Evolutionary conservation across 208 protist species (phyloP).

Genomic region (Trypanosoma melophagium): DNA sequence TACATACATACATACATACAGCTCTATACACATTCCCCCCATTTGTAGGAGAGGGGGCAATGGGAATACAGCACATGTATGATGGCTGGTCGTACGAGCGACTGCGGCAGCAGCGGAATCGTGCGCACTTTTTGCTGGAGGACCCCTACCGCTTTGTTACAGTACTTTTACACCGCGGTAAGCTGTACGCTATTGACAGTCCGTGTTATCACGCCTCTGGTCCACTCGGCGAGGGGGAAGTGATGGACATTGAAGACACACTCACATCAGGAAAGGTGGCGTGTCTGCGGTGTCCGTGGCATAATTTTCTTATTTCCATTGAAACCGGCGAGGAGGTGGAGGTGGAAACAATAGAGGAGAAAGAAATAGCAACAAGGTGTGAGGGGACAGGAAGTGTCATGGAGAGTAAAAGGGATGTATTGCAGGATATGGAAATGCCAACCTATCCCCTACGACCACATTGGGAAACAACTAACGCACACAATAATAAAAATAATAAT

Average conservation of each 20-base stretch:
- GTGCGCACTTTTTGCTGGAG: slow-evolving; percentile 82
- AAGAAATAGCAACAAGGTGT: too few species aligned
- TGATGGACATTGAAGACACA: slow-evolving; percentile 78
- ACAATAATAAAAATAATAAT: slow-evolving; percentile 21
- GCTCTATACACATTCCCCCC: slow-evolving; percentile 18
- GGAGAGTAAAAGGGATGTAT: neutral
- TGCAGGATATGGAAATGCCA: slow-evolving; percentile 10
- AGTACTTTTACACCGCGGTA: slow-evolving; percentile 55
- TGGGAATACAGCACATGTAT: slow-evolving; percentile 50
- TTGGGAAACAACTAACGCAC: slow-evolving; percentile 15
- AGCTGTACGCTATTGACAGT: slow-evolving; percentile 79
- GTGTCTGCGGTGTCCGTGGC: slow-evolving; percentile 83
- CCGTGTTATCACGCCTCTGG: slow-evolving; percentile 85
- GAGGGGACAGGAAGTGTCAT: neutral
- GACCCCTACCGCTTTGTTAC: slow-evolving; percentile 83
- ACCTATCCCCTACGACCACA: slow-evolving; percentile 41
- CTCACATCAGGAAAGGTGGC: slow-evolving; percentile 28
- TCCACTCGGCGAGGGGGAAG: slow-evolving; percentile 75
- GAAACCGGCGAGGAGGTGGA: slow-evolving; percentile 68
- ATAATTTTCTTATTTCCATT: slow-evolving; percentile 75
- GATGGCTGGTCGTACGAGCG: slow-evolving; percentile 81
- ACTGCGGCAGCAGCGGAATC: slow-evolving; percentile 62
- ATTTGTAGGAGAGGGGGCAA: neutral
- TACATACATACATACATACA: slow-evolving; percentile 9
- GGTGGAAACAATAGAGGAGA: slow-evolving; percentile 17